phyloP scores from a whole-genome alignment of 169 alveolate genomes.

The Plasmodium berghei region DNA sequence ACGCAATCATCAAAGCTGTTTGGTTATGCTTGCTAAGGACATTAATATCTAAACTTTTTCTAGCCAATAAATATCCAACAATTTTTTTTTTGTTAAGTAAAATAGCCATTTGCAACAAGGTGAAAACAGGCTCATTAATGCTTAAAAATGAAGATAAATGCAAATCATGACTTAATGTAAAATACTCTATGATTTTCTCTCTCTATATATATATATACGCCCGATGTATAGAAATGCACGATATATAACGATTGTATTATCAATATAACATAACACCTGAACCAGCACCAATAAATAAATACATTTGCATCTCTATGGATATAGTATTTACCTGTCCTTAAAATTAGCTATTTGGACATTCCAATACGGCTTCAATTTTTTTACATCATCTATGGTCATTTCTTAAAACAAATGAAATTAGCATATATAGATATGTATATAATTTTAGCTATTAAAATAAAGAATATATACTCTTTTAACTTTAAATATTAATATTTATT shows the following conservation, averaged over 20 bases:
- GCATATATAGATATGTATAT: not conserved
- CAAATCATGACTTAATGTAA: not conserved
- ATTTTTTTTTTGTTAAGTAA: slow-evolving; percentile 49
- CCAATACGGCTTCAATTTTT: slow-evolving; percentile 73
- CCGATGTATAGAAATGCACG: not conserved
- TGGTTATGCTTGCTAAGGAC: slow-evolving; percentile 70
- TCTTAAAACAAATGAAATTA: slow-evolving; percentile 40
- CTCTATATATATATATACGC: not conserved
- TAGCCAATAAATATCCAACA: slow-evolving; percentile 70
- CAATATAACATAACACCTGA: no score
- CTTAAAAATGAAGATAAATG: slow-evolving; percentile 27
- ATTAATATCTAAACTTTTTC: slow-evolving; percentile 71
- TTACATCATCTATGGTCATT: slow-evolving; percentile 75
- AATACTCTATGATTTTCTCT: slow-evolving; percentile 1
- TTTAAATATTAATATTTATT: no score
- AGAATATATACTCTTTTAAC: no score
- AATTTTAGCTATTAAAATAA: no score
- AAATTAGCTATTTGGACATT: slow-evolving; percentile 73
- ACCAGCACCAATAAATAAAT: slow-evolving; percentile 1
- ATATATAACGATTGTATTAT: not conserved
- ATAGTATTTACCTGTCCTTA: slow-evolving; percentile 34
- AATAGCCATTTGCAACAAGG: slow-evolving; percentile 71
- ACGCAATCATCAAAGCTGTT: slow-evolving; percentile 75
- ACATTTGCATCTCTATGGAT: not conserved
- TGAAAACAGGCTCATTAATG: slow-evolving; percentile 63